phyloP scores from a whole-genome alignment of 768 basidiomycete genomes.

The Auricularia heimuer region DNA sequence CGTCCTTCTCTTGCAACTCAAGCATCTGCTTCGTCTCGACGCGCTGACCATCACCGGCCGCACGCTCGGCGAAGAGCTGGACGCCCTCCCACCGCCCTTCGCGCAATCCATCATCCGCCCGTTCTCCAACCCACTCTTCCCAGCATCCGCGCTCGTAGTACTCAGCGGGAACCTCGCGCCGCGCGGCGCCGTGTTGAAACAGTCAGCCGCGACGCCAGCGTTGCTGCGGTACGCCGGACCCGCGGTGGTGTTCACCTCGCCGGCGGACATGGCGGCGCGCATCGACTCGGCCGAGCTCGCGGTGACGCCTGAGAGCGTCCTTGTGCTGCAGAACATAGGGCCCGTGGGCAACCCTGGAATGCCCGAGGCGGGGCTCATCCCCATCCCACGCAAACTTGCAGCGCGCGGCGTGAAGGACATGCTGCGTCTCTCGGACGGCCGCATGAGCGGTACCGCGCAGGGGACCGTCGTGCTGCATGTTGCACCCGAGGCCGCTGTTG shows the following conservation, averaged over 20 bases:
- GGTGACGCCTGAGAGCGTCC: conserved; percentile 10
- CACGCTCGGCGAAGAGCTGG: conserved; percentile 12
- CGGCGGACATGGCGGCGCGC: conserved; percentile 12
- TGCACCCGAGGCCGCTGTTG: conserved; percentile 16
- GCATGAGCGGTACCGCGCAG: conserved; percentile 18
- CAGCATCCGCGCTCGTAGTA: conserved; percentile 8
- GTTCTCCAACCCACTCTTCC: conserved; percentile 9
- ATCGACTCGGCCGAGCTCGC: conserved; percentile 14
- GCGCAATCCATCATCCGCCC: conserved; percentile 9
- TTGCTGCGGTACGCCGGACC: conserved; percentile 10
- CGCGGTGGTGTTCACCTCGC: conserved; percentile 15
- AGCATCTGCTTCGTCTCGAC: conserved; percentile 8
- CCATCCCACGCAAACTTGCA: conserved; percentile 18
- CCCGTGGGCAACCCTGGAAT: conserved; percentile 18
- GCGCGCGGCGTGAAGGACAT: conserved; percentile 17
- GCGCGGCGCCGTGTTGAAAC: conserved; percentile 10
- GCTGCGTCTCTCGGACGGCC: conserved; percentile 17
- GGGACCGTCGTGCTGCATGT: conserved; percentile 21
- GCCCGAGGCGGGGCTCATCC: conserved; percentile 20
- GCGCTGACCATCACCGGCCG: conserved; percentile 12
- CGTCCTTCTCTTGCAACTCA: conserved; percentile 6
- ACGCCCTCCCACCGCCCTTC: conserved; percentile 8
- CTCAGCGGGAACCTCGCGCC: conserved; percentile 13
- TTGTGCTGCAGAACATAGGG: conserved; percentile 19
- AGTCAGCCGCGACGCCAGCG: conserved; percentile 8